Evolutionary conservation across 2,329 filamentous ascomycete genomes (phyloP).

Genomic region (Cercospora beticola): DNA sequence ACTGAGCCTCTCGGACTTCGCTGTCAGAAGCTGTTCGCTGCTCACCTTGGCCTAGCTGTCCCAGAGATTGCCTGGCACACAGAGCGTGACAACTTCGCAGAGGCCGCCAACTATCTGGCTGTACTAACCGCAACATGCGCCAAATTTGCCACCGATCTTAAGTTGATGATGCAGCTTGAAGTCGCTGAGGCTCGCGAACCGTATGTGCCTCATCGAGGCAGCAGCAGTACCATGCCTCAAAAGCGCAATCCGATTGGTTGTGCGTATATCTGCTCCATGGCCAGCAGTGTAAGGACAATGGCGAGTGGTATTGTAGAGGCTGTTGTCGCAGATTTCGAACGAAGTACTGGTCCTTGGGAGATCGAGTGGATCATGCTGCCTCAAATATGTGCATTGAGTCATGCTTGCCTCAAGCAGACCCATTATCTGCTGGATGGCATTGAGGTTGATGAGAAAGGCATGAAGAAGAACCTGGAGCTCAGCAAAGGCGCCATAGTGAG

Average conservation of each 20-base stretch:
- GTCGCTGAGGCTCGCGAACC: conserved; percentile 34
- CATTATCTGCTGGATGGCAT: conserved; percentile 28
- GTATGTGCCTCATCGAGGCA: conserved; percentile 55
- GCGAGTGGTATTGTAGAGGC: conserved; percentile 27
- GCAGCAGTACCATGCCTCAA: conserved; percentile 58
- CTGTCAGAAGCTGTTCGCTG: conserved; percentile 30
- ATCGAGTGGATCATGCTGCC: conserved; percentile 36
- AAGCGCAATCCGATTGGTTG: conserved; percentile 34
- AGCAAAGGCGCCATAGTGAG: conserved; percentile 39
- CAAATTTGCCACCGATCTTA: conserved; percentile 35
- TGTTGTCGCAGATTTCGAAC: conserved; percentile 34
- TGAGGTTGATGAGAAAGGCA: conserved; percentile 32
- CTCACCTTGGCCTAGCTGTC: conserved; percentile 27
- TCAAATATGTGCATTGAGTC: conserved; percentile 31
- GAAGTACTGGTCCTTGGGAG: conserved; percentile 35
- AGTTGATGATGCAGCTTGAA: conserved; percentile 35
- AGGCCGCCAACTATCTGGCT: conserved; percentile 29
- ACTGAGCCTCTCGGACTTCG: conserved; percentile 21
- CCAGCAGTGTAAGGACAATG: conserved; percentile 28
- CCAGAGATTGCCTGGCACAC: conserved; percentile 36
- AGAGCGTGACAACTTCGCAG: conserved; percentile 34
- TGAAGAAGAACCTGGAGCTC: conserved; percentile 34
- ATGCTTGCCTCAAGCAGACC: conserved; percentile 31
- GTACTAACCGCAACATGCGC: conserved; percentile 34
- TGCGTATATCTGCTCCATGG: conserved; percentile 32